Percentiles rank a stretch among this genome's conserved stretches.
These are phyloP conservation scores for Boletus vinaceobasis DNA, from an alignment of 768 basidiomycete species.

Conservation along the genomic window DNA sequence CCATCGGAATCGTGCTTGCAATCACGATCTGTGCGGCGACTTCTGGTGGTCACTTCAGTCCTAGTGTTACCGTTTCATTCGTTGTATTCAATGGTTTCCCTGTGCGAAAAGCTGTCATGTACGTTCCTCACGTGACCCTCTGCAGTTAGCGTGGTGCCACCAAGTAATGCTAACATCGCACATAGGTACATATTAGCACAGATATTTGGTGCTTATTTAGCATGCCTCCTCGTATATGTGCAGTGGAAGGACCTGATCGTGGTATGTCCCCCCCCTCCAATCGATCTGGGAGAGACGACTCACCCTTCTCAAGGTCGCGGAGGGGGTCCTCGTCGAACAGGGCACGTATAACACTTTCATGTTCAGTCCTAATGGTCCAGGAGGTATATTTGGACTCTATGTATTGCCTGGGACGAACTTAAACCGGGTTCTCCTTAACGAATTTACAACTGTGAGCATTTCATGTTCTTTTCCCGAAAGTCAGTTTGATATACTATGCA, in stretches of 20 bases:
- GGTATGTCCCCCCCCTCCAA: too few species aligned
- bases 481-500: neutral
- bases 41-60: constrained; percentile 66
- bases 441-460: constrained; percentile 34
- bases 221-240: constrained; percentile 55
- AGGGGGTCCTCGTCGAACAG: constrained; percentile 28
- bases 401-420: constrained; percentile 31
- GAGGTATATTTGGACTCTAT: constrained; percentile 39
- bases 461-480: neutral
- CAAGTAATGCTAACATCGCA: constrained; percentile 9
- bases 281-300: too few species aligned
- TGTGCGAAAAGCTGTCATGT: constrained; percentile 48
- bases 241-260: constrained; percentile 56
- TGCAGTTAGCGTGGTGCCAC: neutral
- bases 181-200: constrained; percentile 66
- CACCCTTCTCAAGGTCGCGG: constrained; percentile 18
- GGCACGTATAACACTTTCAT: constrained; percentile 30
- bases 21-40: constrained; percentile 48
- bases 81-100: constrained; percentile 57
- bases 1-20: constrained; percentile 58
- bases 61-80: constrained; percentile 54
- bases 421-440: constrained; percentile 36
- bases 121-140: constrained; percentile 16
- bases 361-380: constrained; percentile 36
- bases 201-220: constrained; percentile 62